Percentiles rank a stretch among this genome's conserved stretches.
These are phyloP conservation scores for Phaeosphaeriaceae sp. DNA, from an alignment of 2,329 filamentous ascomycete species.

Conservation along the genomic window DNA sequence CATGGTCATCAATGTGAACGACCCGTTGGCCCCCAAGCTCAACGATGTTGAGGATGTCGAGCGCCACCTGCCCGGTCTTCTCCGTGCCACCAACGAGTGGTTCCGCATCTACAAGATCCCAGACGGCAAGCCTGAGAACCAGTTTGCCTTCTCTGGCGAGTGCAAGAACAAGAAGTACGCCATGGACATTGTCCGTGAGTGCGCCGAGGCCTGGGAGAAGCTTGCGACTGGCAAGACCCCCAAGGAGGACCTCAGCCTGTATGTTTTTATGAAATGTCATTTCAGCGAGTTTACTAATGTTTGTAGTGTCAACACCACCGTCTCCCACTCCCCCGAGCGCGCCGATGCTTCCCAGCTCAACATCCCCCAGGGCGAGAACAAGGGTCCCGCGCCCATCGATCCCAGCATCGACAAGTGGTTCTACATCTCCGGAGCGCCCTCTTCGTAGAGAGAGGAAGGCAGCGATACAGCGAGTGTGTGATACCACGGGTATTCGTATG, in stretches of 20 bases:
- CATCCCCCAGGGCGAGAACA: constrained; percentile 80
- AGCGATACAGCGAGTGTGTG: neutral
- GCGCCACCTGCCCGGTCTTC: constrained; percentile 93
- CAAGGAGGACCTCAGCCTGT: constrained; percentile 77
- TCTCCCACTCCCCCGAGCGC: constrained; percentile 75
- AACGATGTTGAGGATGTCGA: constrained; percentile 99
- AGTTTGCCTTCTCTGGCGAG: constrained; percentile 99
- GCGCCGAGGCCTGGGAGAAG: constrained; percentile 95
- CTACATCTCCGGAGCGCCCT: constrained; percentile 97
- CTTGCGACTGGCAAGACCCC: constrained; percentile 89
- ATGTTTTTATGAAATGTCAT: neutral
- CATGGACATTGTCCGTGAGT: constrained; percentile 94
- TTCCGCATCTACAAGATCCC: constrained; percentile 99
- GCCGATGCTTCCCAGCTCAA: constrained; percentile 73
- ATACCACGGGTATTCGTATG: neutral
- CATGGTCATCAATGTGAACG: constrained; percentile 98
- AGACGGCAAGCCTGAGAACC: constrained; percentile 99
- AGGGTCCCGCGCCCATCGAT: constrained; percentile 87
- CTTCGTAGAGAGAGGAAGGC: constrained; percentile 43
- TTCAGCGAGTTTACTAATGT: neutral
- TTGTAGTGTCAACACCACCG: constrained; percentile 72
- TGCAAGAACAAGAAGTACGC: constrained; percentile 99
- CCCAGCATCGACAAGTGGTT: constrained; percentile 99
- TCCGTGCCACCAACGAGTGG: constrained; percentile 99
- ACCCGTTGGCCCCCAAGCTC: constrained; percentile 93